Conservation (phyloP, 2,329 filamentous ascomycete species). For the Sporothrix protearum region DNA sequence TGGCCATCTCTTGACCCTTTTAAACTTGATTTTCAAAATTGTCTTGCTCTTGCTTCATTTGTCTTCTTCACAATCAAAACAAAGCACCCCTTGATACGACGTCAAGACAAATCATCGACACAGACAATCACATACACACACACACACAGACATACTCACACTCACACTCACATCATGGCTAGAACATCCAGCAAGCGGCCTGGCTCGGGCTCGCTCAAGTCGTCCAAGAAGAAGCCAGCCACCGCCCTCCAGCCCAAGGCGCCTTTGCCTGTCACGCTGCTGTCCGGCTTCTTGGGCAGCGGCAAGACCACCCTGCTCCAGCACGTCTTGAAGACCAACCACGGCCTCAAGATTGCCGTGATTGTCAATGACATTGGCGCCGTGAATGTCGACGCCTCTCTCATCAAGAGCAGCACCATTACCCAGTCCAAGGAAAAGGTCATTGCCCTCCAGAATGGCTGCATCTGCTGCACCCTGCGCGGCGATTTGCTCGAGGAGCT, state of each 20-base stretch:
- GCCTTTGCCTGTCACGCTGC: neutral
- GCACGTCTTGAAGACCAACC: slow-evolving; percentile 63
- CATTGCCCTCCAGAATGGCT: slow-evolving; percentile 67
- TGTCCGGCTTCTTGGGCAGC: slow-evolving; percentile 43
- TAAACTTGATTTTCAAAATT: neutral
- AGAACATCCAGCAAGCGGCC: slow-evolving; percentile 1
- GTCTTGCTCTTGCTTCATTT: no score
- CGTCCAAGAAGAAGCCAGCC: neutral
- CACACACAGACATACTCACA: no score
- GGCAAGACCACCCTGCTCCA: slow-evolving; percentile 70
- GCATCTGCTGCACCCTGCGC: slow-evolving; percentile 72
- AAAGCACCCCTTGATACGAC: neutral
- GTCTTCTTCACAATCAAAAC: no score
- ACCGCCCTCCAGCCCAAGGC: neutral
- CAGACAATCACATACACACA: no score
- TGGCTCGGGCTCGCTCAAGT: neutral
- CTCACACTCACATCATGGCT: neutral
- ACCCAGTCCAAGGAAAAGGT: slow-evolving; percentile 61
- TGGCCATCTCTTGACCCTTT: neutral
- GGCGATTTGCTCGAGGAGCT: slow-evolving; percentile 69
- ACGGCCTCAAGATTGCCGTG: slow-evolving; percentile 65
- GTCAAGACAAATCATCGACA: no score
- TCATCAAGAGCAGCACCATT: slow-evolving; percentile 56
- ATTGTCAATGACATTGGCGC: slow-evolving; percentile 71
- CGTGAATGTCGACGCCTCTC: slow-evolving; percentile 63